Conservation (phyloP, 2,329 filamentous ascomycete species). For the Blastomyces parvus region DNA sequence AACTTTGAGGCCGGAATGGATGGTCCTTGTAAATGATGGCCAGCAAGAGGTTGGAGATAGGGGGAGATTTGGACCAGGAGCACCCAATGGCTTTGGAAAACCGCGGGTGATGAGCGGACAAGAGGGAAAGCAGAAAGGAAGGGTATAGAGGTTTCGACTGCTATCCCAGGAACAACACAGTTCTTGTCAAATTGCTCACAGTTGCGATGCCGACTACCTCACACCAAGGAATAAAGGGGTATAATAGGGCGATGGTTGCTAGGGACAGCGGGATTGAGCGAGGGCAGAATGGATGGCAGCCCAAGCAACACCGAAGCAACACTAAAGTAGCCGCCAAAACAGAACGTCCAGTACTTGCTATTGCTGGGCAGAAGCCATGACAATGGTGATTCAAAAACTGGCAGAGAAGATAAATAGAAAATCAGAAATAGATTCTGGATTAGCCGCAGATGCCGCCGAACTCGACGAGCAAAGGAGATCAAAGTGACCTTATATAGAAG, state of each 20-base stretch:
- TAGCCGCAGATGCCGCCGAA: not conserved
- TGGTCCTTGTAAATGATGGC: too few species aligned
- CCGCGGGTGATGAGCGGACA: not conserved
- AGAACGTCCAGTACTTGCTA: not conserved
- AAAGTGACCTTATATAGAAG: not conserved
- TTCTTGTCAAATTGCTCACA: not conserved
- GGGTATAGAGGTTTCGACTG: not conserved
- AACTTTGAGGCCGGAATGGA: not conserved
- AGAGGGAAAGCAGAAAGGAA: not conserved
- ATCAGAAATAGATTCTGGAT: not conserved
- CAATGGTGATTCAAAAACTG: not conserved
- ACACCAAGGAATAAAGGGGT: not conserved
- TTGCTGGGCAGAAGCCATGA: not conserved
- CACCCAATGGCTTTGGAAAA: not conserved
- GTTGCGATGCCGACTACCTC: not conserved
- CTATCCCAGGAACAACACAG: too few species aligned
- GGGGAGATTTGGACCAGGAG: not conserved
- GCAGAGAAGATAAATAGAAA: not conserved
- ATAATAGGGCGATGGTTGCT: not conserved
- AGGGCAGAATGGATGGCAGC: too few species aligned
- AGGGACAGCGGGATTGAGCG: not conserved
- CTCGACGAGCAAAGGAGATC: not conserved
- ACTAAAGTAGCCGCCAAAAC: not conserved
- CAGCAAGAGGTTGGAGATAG: not conserved
- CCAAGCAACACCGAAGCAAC: not conserved